Base-by-base conservation (phyloP, 495 filamentous ascomycete species). In the Choiromyces venosus region DNA sequence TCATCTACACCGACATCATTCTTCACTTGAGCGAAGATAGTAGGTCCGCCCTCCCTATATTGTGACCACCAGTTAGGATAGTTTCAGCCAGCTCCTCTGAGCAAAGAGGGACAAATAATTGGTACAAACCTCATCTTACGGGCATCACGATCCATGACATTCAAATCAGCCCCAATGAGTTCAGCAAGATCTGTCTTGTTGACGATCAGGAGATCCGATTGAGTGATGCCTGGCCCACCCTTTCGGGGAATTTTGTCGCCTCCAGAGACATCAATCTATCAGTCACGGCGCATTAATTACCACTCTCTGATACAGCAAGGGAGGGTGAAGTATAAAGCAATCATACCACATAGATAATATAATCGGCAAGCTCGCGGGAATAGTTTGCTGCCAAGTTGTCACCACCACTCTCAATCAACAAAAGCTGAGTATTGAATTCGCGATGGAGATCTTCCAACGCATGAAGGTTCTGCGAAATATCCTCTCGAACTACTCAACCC, bases 361-460 rank as follows among this genome's bases (percentile, higher is more conserved):
- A 99, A 82, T 99, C 95, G 4, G 96, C 95, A 73, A 98, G 83
- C 83, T 99, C 95, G 65, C 95, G 85, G 61, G 87, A 90, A 85
- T 99, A 99, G 85, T 99, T 98, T 14, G 95, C 96, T 0, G 95
- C 95, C 0, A 99, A 88, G 82, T 99, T 99, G 80, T 99, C 95
- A 65, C 95, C 95, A 44, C 95, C 95, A 70, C 88, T 91, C 83
- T 99, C 95, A 80, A 99, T 99, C 33, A 99, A 88, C 14, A 99
- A 80, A 74, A 89, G 87, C 52, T 94, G 87, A 0, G 89, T 89
- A 64, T 82, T 77, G 86, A 95, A 96, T 66, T 89, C 84, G 37
- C 82, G 81, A 82, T 98, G 96, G 18, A 99, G 88, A 70, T 91
- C 88, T 76, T 97, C 93, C 18, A 99, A 88, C 1, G 95, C 93